A percentile compares a stretch with the other conserved stretches of the same genome.
phyloP scores from a whole-genome alignment of 345 rosid species.

The Salix purpurea region DNA sequence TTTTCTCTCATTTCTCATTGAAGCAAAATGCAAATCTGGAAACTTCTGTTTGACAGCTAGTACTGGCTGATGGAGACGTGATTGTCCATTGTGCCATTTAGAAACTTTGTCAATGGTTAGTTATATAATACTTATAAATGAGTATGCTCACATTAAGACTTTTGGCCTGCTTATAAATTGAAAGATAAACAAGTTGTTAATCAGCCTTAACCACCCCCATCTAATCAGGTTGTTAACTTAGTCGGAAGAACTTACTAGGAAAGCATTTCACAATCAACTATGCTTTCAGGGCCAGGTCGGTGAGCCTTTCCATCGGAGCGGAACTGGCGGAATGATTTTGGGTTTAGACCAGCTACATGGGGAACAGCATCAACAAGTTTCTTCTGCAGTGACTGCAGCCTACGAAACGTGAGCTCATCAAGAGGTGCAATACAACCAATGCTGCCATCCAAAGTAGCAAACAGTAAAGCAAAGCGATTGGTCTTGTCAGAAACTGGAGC shows the following conservation, averaged over 20 bases:
- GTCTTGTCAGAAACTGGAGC: constrained; percentile 69
- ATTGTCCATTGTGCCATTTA: no score
- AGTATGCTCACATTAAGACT: no score
- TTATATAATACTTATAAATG: no score
- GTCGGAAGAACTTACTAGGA: constrained; percentile 62
- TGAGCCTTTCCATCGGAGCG: constrained; percentile 74
- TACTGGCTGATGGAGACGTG: no score
- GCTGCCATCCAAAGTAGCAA: constrained; percentile 93
- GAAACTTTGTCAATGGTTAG: no score
- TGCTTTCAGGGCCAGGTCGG: constrained; percentile 92
- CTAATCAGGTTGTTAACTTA: not conserved
- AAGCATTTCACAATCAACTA: constrained; percentile 89
- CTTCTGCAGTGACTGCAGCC: constrained; percentile 85
- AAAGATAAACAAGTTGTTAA: no score
- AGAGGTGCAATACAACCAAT: constrained; percentile 93
- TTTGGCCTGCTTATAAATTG: no score
- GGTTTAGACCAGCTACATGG: constrained; percentile 91
- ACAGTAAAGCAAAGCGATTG: constrained; percentile 80
- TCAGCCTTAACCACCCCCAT: no score
- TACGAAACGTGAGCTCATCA: constrained; percentile 85
- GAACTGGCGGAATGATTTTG: constrained; percentile 89
- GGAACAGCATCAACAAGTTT: constrained; percentile 89
- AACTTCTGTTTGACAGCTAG: no score
- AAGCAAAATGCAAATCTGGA: no score
- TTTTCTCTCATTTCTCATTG: no score